Percentiles rank a stretch among this genome's conserved stretches.
Conservation (phyloP, 2,329 filamentous ascomycete species). For the Pseudogymnoascus sp. region DNA sequence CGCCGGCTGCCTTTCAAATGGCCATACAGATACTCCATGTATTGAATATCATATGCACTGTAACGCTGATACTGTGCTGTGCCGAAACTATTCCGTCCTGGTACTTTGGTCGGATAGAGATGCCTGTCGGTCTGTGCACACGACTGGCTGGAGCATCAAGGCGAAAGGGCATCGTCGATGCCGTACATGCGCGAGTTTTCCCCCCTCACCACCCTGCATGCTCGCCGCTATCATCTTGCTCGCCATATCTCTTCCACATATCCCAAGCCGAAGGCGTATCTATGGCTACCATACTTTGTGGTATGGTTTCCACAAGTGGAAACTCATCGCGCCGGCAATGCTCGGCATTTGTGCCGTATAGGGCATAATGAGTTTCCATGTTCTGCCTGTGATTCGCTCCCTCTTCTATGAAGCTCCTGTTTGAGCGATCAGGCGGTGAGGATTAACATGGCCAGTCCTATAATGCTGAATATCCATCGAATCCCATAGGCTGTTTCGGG, state of each 20-base stretch:
- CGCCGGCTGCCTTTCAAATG: neutral
- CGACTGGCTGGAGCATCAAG: neutral
- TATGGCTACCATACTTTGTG: neutral
- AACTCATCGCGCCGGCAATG: conserved; percentile 2
- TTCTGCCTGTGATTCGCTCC: neutral
- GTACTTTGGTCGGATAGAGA: neutral
- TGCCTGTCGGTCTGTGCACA: neutral
- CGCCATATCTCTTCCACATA: neutral
- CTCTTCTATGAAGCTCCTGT: neutral
- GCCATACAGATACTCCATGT: neutral
- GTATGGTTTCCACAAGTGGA: neutral
- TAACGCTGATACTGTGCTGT: neutral
- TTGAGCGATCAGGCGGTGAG: neutral
- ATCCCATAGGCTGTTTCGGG: conserved; percentile 1
- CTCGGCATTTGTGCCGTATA: conserved; percentile 3
- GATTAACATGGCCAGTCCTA: neutral
- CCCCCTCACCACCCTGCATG: neutral
- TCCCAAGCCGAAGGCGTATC: neutral
- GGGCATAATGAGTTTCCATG: neutral
- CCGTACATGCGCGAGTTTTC: neutral
- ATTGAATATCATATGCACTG: conserved; percentile 2
- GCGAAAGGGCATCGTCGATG: neutral
- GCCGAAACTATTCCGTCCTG: neutral
- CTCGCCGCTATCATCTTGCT: neutral
- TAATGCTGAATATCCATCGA: neutral